Evolutionary conservation across 495 filamentous ascomycete genomes (phyloP).

Genomic region (Extremus antarcticus): DNA sequence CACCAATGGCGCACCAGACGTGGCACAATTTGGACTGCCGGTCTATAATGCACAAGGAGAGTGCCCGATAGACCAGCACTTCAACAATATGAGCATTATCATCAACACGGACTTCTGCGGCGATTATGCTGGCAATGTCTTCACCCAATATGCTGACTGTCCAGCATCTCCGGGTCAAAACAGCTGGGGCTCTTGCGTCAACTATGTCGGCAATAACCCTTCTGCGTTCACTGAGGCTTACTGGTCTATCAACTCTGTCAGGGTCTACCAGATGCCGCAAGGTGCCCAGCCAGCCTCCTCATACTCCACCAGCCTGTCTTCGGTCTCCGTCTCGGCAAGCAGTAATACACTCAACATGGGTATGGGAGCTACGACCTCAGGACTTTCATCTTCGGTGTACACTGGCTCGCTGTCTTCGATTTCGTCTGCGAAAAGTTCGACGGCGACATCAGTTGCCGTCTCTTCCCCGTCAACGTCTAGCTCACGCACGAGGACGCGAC

Average conservation of each 20-base stretch:
- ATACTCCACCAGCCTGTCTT: constrained; percentile 6
- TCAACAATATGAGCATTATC: constrained; percentile 38
- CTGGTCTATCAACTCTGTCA: constrained; percentile 29
- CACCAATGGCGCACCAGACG: constrained; percentile 19
- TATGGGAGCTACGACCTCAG: constrained; percentile 7
- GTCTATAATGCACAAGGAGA: constrained; percentile 46
- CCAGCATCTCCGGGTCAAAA: constrained; percentile 1
- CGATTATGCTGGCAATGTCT: constrained; percentile 30
- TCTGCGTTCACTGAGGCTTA: constrained; percentile 22
- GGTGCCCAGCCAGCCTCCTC: neutral
- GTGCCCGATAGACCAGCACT: constrained; percentile 37
- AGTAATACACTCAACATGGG: neutral
- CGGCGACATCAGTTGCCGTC: too few species aligned
- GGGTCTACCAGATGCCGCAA: constrained; percentile 20
- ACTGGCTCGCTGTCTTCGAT: constrained; percentile 9
- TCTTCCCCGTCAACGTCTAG: neutral
- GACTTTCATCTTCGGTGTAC: constrained; percentile 3
- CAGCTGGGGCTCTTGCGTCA: constrained; percentile 7
- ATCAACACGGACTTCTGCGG: constrained; percentile 43
- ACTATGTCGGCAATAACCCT: constrained; percentile 27
- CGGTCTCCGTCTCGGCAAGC: neutral
- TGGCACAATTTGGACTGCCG: constrained; percentile 55
- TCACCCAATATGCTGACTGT: constrained; percentile 3
- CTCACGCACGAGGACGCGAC: neutral
- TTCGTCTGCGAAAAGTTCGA: neutral